Conservation (phyloP, 2,329 filamentous ascomycete genomes). For the Bipolaris zeicola region DNA sequence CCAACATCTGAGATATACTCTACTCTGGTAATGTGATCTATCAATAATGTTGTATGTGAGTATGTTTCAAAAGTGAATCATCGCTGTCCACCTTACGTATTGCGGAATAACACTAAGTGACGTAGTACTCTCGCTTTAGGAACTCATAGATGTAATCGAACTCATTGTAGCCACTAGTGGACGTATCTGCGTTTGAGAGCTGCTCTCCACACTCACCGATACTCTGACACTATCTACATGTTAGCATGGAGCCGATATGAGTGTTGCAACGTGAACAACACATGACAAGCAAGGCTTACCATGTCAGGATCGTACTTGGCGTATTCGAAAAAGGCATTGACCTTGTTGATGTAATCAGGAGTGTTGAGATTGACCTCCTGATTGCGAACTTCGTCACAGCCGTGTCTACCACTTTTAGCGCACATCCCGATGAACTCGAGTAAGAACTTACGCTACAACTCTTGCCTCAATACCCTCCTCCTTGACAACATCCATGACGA, state of each 20-base stretch:
- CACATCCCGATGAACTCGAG: too few relatives aligned
- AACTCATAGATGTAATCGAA: constrained; percentile 23
- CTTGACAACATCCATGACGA: constrained; percentile 33
- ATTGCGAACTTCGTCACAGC: constrained; percentile 22
- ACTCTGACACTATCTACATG: constrained; percentile 21
- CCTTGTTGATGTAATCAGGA: constrained; percentile 8
- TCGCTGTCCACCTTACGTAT: not conserved
- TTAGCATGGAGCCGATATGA: not conserved
- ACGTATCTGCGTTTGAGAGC: not conserved
- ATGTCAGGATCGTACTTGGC: constrained; percentile 28
- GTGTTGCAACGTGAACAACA: not conserved
- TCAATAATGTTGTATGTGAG: not conserved
- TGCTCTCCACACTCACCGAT: constrained; percentile 22
- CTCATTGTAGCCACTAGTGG: constrained; percentile 21
- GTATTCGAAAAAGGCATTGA: constrained; percentile 29
- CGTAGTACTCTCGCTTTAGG: constrained; percentile 33
- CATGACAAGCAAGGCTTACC: constrained; percentile 13
- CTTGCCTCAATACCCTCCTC: constrained; percentile 15
- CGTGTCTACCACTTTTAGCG: constrained; percentile 24
- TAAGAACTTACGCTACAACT: constrained; percentile 21
- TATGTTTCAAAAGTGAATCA: not conserved
- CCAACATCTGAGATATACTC: too few relatives aligned
- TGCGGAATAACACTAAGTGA: constrained; percentile 2
- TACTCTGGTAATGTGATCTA: not conserved
- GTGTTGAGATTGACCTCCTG: constrained; percentile 3